phyloP scores from a whole-genome alignment of 768 basidiomycete species.

The Suillus subaureus region DNA sequence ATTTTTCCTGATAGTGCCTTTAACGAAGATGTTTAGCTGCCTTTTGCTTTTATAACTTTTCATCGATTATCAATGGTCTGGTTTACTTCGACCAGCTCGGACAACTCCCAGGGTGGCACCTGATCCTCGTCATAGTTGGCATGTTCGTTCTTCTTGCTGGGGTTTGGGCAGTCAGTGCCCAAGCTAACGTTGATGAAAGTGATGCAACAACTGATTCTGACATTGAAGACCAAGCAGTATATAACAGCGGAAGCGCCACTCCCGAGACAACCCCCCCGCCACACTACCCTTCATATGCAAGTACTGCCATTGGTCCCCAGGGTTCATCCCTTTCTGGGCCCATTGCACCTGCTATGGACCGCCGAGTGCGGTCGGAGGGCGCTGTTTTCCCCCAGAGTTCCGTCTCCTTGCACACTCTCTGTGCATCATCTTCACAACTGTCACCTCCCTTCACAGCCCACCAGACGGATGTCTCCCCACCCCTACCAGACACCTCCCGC shows the following conservation, averaged over 20 bases:
- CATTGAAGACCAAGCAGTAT: background rate
- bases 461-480: conserved; percentile 2
- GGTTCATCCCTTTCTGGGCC: conserved; percentile 10
- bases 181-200: conserved; percentile 56
- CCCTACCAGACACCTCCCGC: background rate
- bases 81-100: conserved; percentile 89
- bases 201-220: conserved; percentile 17
- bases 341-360: conserved; percentile 17
- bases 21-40: conserved; percentile 54
- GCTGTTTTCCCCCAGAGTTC: conserved; percentile 3
- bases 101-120: conserved; percentile 65
- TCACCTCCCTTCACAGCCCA: background rate
- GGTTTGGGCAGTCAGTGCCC: conserved; percentile 88
- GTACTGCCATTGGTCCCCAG: conserved; percentile 35
- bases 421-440: background rate
- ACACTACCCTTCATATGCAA: background rate
- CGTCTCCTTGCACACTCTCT: conserved; percentile 11
- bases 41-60: conserved; percentile 94
- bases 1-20: background rate
- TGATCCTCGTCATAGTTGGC: conserved; percentile 75
- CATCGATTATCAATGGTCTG: conserved; percentile 87
- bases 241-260: background rate
- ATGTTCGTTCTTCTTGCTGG: conserved; percentile 79
- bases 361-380: conserved; percentile 14
- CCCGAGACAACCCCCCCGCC: background rate